Conservation (phyloP, 306 rosid species). For the Prunus kanzakura region DNA sequence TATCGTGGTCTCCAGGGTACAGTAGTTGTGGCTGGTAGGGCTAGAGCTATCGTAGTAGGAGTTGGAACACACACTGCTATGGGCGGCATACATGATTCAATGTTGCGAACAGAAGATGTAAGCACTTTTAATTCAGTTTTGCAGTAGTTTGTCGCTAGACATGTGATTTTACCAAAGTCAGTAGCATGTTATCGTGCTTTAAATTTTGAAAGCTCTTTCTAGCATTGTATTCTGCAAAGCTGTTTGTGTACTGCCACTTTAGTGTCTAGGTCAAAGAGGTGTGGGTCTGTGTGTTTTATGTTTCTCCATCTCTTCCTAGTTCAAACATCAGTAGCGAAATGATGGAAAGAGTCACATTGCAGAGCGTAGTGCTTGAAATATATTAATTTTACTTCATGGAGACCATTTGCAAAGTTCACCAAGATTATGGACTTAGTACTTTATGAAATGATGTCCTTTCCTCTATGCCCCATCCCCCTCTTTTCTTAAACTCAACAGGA, state of each 20-base stretch:
- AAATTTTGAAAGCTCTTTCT: neutral
- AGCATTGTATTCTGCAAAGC: neutral
- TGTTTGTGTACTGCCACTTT: neutral
- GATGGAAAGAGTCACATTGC: neutral
- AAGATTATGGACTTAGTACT: neutral
- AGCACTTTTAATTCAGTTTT: constrained; percentile 27
- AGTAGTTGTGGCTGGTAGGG: constrained; percentile 96
- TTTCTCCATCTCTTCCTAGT: neutral
- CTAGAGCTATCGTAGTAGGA: constrained; percentile 89
- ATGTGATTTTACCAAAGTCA: neutral
- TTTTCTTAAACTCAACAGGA: neutral
- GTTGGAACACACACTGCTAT: constrained; percentile 95
- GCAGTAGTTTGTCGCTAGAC: neutral
- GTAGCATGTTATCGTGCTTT: neutral
- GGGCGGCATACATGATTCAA: constrained; percentile 91
- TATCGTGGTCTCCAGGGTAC: constrained; percentile 75
- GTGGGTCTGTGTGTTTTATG: neutral
- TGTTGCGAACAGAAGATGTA: constrained; percentile 94
- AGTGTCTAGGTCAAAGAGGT: neutral
- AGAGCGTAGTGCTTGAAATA: neutral
- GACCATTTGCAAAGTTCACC: neutral
- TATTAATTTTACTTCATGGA: neutral
- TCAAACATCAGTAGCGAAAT: neutral
- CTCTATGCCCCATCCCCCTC: neutral
- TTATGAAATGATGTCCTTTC: neutral